phyloP scores from a whole-genome alignment of 176 grass and related monocot species.

The Saccharum spontaneum region DNA sequence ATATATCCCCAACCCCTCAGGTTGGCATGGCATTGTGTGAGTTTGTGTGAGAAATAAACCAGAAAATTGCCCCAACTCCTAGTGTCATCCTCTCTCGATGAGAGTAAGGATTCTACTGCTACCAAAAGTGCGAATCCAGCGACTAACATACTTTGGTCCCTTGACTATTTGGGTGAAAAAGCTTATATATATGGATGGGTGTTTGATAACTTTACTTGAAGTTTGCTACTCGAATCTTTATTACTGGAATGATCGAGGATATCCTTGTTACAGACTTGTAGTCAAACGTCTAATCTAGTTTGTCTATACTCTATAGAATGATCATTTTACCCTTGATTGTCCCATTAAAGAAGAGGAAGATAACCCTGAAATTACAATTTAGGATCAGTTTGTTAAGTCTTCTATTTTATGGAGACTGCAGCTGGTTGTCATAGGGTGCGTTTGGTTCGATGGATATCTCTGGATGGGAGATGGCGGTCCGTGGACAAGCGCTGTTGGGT shows the following conservation, averaged over 20 bases:
- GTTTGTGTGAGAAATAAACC: too few species aligned
- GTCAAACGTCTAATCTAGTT: conserved; percentile 7
- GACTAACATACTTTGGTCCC: neutral
- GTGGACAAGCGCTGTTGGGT: too few species aligned
- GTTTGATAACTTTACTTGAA: conserved; percentile 12
- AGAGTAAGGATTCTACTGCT: too few species aligned
- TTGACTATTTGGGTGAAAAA: conserved; percentile 3
- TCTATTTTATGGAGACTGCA: neutral
- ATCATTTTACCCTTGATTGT: neutral
- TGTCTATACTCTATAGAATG: neutral
- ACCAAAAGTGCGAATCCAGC: too few species aligned
- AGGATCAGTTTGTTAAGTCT: neutral
- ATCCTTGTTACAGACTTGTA: conserved; percentile 6
- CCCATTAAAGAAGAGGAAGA: neutral
- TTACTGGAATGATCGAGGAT: neutral
- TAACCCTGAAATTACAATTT: neutral
- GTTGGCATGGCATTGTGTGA: too few species aligned
- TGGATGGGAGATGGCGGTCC: too few species aligned
- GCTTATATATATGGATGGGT: neutral
- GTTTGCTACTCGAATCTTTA: neutral
- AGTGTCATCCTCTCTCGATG: too few species aligned
- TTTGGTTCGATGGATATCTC: too few species aligned
- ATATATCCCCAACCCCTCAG: too few species aligned
- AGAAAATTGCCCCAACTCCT: too few species aligned
- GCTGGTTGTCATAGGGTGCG: neutral